Conservation (phyloP, 1,139 yeast species). For the Suhomyces atakaporum region DNA sequence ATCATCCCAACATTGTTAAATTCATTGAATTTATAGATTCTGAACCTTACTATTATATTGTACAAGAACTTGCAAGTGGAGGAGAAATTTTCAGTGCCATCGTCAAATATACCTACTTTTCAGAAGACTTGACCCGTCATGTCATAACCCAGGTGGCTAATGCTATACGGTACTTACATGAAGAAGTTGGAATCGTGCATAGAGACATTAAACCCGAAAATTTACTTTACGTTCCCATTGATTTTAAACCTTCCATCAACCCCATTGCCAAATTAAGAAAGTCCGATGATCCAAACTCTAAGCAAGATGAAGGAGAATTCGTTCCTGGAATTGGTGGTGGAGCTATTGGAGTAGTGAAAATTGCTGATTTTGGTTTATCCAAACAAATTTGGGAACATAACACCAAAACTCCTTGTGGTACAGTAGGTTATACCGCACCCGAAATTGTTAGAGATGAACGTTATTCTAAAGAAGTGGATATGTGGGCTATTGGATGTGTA, state of each 20-base stretch:
- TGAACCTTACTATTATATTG: slow-evolving; percentile 51
- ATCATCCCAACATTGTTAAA: slow-evolving; percentile 51
- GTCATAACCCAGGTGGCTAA: slow-evolving; percentile 52
- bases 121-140: slow-evolving; percentile 57
- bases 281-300: slow-evolving; percentile 49
- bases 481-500: slow-evolving; percentile 68
- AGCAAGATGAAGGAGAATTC: slow-evolving; percentile 56
- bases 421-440: slow-evolving; percentile 65
- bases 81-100: slow-evolving; percentile 62
- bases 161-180: slow-evolving; percentile 53
- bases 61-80: slow-evolving; percentile 54
- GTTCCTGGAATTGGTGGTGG: slow-evolving; percentile 52
- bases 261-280: slow-evolving; percentile 43
- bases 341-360: slow-evolving; percentile 51
- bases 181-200: slow-evolving; percentile 58
- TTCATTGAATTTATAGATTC: slow-evolving; percentile 53
- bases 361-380: slow-evolving; percentile 61
- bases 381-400: slow-evolving; percentile 59
- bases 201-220: slow-evolving; percentile 62
- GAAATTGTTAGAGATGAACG: slow-evolving; percentile 60
- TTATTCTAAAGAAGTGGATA: slow-evolving; percentile 61
- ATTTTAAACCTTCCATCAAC: slow-evolving; percentile 42
- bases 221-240: slow-evolving; percentile 62
- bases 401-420: slow-evolving; percentile 65
- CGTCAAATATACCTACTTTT: slow-evolving; percentile 55